Conservation (phyloP, 306 rosid genomes). For the Fragaria ananassa region DNA sequence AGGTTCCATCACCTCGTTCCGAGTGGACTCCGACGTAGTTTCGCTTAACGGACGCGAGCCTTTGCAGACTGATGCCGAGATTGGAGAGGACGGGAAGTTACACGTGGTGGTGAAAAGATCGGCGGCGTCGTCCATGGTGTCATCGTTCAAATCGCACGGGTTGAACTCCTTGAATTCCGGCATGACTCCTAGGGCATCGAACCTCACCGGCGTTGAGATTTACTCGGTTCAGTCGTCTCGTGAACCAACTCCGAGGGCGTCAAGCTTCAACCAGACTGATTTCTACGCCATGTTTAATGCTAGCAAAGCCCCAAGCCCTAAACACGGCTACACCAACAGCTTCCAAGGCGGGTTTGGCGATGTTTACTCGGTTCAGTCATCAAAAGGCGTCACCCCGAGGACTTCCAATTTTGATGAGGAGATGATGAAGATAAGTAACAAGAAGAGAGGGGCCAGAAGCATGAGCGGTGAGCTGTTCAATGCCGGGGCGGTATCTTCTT, state of each 20-base stretch:
- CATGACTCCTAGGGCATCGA: conserved; percentile 78
- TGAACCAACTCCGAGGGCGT: conserved; percentile 80
- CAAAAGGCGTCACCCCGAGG: conserved; percentile 71
- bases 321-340: conserved; percentile 60
- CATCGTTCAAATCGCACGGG: conserved; percentile 70
- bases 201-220: conserved; percentile 81
- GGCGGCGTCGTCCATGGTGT: conserved; percentile 56
- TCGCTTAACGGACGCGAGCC: conserved; percentile 73
- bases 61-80: conserved; percentile 65
- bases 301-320: conserved; percentile 85
- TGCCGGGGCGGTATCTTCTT: conserved; percentile 40
- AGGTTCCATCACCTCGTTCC: conserved; percentile 67
- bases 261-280: conserved; percentile 78
- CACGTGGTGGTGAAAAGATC: conserved; percentile 71
- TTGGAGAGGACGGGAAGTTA: conserved; percentile 81
- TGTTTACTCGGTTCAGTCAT: conserved; percentile 60
- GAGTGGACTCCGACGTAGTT: conserved; percentile 72
- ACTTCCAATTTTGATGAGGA: conserved; percentile 74
- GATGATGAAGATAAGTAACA: conserved; percentile 46
- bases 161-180: conserved; percentile 46
- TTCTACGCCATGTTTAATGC: conserved; percentile 73
- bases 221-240: conserved; percentile 81
- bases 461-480: conserved; percentile 73
- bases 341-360: conserved; percentile 51
- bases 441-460: conserved; percentile 64